phyloP scores from a whole-genome alignment of 1,284 basidiomycete species.

The Boletus sp. region DNA sequence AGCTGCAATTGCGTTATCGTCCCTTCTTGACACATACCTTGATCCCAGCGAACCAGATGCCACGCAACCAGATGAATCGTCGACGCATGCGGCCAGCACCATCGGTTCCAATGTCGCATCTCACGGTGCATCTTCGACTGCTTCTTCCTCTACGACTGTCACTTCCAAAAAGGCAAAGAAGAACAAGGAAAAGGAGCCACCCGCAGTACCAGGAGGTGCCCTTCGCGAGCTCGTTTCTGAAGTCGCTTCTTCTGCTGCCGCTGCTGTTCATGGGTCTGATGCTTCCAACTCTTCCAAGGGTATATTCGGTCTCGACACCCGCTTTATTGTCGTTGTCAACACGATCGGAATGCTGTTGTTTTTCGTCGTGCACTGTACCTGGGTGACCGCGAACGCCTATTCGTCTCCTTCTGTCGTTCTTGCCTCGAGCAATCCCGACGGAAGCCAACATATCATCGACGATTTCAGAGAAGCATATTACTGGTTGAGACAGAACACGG shows the following conservation, averaged over 20 bases:
- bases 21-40: slow-evolving; percentile 87
- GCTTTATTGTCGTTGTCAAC: slow-evolving; percentile 73
- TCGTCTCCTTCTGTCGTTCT: slow-evolving; percentile 98
- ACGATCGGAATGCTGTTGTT: slow-evolving; percentile 79
- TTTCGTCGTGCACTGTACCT: slow-evolving; percentile 96
- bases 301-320: slow-evolving; percentile 83
- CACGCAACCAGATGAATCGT: slow-evolving; percentile 34
- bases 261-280: slow-evolving; percentile 23
- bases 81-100: slow-evolving; percentile 19
- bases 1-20: slow-evolving; percentile 88
- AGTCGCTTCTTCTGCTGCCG: slow-evolving; percentile 34
- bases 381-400: slow-evolving; percentile 93
- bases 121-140: slow-evolving; percentile 25
- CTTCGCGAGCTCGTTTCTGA: slow-evolving; percentile 45
- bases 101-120: slow-evolving; percentile 31
- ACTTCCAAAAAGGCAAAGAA: slow-evolving; percentile 66
- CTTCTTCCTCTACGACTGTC: slow-evolving; percentile 26
- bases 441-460: slow-evolving; percentile 93
- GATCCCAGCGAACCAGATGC: slow-evolving; percentile 62
- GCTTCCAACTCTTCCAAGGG: slow-evolving; percentile 42
- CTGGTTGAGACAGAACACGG: slow-evolving; percentile 96
- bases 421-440: slow-evolving; percentile 78
- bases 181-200: slow-evolving; percentile 40
- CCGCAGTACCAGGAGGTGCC: slow-evolving; percentile 33
- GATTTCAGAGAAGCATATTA: slow-evolving; percentile 99